Evolutionary conservation across 148 eudicot genomes (phyloP), one percentile per base, ranked within the genome.

Genomic region (Bassia scoparia): DNA sequence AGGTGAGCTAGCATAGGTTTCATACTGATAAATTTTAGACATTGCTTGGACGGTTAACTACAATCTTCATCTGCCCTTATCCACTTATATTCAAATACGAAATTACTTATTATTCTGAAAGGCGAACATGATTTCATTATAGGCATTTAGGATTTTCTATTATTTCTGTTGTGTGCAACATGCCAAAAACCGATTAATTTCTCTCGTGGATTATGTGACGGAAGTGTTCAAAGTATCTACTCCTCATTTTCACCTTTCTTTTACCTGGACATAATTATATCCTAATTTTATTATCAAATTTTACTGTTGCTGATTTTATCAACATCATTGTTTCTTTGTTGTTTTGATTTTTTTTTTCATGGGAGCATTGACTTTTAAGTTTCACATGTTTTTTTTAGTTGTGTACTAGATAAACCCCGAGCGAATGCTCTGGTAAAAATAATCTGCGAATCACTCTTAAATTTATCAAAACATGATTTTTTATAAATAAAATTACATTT

Each of bases 1-100:
- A 81, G 98, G 96, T 88, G 77, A 82, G 79, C n/a, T n/a, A n/a
- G n/a, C 67, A 50, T 61, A 13, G 59, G 44, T 48, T 38, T 66
- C 67, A 29, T 68, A 61, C 50, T 12, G 4, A 46, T 30, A 30
- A 18, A 38, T 46, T 15, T 41, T 41, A 14, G 7, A 18, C 20
- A 53, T 33, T 38, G 48, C 44, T 43, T 23, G 38, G 54, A 35
- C 54, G 21, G 46, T 21, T 41, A 72, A 48, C 43, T 26, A 29
- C 18, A 52, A 48, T 58, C 34, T 53, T 35, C 37, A 27, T 52
- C 34, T 56, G 8, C 56, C 43, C 59, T 35, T 34, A 43, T 7
- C 33, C 14, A 27, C n/a, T 74, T 29, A 6, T n/a, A 26, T 21
- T 29, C 29, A n/a, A 49, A 24, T 41, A 37, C 7, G n/a, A n/a